Percentiles rank a stretch among this genome's conserved stretches.
Evolutionary conservation across 352 stramenopile species (phyloP).

Genomic region (Phytophthora litchii): DNA sequence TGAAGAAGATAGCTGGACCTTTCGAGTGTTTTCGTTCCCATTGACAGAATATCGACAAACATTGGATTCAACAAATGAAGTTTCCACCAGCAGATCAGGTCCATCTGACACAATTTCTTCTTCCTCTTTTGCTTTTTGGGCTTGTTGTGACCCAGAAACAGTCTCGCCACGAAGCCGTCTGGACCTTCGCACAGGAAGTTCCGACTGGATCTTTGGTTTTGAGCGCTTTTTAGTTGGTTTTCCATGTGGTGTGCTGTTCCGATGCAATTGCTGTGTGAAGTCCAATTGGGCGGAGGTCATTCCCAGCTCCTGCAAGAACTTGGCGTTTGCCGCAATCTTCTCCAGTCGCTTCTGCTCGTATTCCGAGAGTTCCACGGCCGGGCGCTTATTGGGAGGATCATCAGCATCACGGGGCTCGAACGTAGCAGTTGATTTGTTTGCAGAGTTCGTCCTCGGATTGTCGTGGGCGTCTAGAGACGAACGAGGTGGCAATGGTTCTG

Average conservation of each 20-base stretch:
- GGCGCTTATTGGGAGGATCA: constrained; percentile 7
- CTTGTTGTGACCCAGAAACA: constrained; percentile 4
- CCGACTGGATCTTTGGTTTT: constrained; percentile 11
- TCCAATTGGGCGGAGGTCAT: constrained; percentile 36
- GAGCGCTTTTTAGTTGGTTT: neutral
- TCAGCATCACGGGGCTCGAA: neutral
- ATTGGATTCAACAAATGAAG: constrained; percentile 40
- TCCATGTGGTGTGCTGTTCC: neutral
- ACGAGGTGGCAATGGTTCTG: constrained; percentile 1
- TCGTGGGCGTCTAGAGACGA: neutral
- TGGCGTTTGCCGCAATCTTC: constrained; percentile 50
- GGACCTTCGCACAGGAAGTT: constrained; percentile 35
- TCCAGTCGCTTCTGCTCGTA: constrained; percentile 51
- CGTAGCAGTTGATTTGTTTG: neutral
- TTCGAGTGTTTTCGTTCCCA: neutral
- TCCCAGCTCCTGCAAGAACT: constrained; percentile 52
- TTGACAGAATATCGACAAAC: constrained; percentile 41
- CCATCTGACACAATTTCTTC: constrained; percentile 8
- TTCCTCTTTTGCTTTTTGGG: neutral
- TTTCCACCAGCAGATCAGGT: constrained; percentile 16
- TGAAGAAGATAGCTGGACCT: neutral
- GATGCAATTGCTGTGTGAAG: constrained; percentile 20
- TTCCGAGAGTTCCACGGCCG: constrained; percentile 31
- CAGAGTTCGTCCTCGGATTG: neutral
- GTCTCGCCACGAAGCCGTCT: constrained; percentile 38